phyloP scores from a whole-genome alignment of 306 rosid species.

The Rubus idaeus region DNA sequence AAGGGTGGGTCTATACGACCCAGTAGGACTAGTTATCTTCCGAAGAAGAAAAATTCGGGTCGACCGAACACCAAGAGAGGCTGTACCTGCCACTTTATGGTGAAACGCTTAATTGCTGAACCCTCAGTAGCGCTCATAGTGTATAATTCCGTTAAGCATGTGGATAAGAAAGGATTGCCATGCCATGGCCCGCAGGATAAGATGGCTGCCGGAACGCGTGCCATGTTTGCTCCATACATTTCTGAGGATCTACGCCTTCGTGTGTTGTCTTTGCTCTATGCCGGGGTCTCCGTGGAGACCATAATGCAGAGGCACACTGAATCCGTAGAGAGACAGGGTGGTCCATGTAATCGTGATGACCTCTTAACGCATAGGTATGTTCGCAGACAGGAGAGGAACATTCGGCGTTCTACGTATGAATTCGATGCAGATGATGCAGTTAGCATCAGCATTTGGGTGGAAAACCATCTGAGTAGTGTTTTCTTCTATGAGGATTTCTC shows the following conservation, averaged over 20 bases:
- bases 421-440: slow-evolving; percentile 72
- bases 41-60: slow-evolving; percentile 87
- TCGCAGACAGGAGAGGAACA: slow-evolving; percentile 85
- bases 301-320: slow-evolving; percentile 96
- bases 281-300: slow-evolving; percentile 92
- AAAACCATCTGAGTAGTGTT: slow-evolving; percentile 65
- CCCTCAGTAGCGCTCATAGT: slow-evolving; percentile 84
- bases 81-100: slow-evolving; percentile 90
- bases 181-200: slow-evolving; percentile 95
- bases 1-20: slow-evolving; percentile 79
- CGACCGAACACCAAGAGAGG: slow-evolving; percentile 91
- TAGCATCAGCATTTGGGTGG: slow-evolving; percentile 78
- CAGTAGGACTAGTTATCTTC: slow-evolving; percentile 67
- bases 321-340: slow-evolving; percentile 83
- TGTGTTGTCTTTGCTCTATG: slow-evolving; percentile 72
- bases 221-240: slow-evolving; percentile 93
- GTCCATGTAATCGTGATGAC: slow-evolving; percentile 90
- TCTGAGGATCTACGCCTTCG: slow-evolving; percentile 85
- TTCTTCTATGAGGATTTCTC: slow-evolving; percentile 81
- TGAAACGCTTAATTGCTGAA: slow-evolving; percentile 81
- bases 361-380: slow-evolving; percentile 86
- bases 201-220: slow-evolving; percentile 79
- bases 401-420: slow-evolving; percentile 76
- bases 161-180: slow-evolving; percentile 81
- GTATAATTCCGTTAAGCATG: slow-evolving; percentile 77